These are phyloP conservation scores for Thermomucor indicae-seudaticae DNA, from an alignment of 371 early-diverging fungal species.

Conservation along the genomic window DNA sequence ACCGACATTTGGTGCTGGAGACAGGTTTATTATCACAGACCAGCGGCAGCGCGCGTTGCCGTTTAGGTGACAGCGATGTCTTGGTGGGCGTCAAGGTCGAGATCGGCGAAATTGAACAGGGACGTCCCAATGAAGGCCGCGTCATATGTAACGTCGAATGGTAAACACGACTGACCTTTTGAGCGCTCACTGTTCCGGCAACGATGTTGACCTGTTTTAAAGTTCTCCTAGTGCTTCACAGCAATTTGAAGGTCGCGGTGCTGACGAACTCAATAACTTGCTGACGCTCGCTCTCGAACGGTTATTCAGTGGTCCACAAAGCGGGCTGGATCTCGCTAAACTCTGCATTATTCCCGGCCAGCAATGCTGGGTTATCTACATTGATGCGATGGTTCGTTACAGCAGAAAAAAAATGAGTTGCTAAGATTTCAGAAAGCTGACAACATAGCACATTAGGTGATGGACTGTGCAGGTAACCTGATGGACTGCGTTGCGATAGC, in stretches of 20 bases:
- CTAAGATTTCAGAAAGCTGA: no score
- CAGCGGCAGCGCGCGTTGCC: constrained; percentile 79
- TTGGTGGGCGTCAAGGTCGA: constrained; percentile 93
- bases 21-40: constrained; percentile 86
- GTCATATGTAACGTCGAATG: constrained; percentile 87
- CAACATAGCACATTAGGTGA: constrained; percentile 56
- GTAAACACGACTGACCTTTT: constrained; percentile 21
- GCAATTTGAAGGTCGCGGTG: constrained; percentile 75
- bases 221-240: constrained; percentile 80
- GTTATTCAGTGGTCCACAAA: constrained; percentile 74
- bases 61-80: constrained; percentile 81
- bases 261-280: constrained; percentile 80
- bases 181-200: background rate
- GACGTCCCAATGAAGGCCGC: constrained; percentile 56
- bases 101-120: constrained; percentile 67
- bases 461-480: constrained; percentile 87
- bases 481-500: constrained; percentile 84
- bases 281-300: constrained; percentile 77
- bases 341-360: constrained; percentile 89
- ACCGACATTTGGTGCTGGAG: constrained; percentile 73
- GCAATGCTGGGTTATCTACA: constrained; percentile 86
- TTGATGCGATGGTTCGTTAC: constrained; percentile 80
- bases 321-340: constrained; percentile 79
- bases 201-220: background rate
- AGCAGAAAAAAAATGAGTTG: background rate